Conservation (phyloP, 2,329 filamentous ascomycete species). For the Emergomyces orientalis region DNA sequence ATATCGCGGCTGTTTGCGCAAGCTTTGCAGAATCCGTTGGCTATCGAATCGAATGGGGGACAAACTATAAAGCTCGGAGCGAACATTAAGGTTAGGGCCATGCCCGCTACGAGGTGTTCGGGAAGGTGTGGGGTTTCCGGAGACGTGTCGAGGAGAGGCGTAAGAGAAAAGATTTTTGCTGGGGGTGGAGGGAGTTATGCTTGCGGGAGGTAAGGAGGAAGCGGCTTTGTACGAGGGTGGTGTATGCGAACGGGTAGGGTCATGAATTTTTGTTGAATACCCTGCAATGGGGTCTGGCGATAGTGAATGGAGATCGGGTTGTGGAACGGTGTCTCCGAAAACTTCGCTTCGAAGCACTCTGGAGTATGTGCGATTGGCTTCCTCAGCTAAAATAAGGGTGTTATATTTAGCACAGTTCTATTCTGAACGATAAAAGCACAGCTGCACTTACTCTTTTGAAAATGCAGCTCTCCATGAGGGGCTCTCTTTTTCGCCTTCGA, state of each 20-base stretch:
- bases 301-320: slow-evolving; percentile 56
- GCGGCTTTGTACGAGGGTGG: slow-evolving; percentile 59
- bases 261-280: slow-evolving; percentile 45
- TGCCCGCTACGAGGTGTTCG: slow-evolving; percentile 82
- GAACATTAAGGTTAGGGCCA: slow-evolving; percentile 77
- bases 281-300: slow-evolving; percentile 47
- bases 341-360: slow-evolving; percentile 80
- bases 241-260: slow-evolving; percentile 67
- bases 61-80: slow-evolving; percentile 88
- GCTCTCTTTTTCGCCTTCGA: slow-evolving; percentile 76
- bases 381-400: slow-evolving; percentile 54
- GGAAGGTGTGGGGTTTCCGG: slow-evolving; percentile 77
- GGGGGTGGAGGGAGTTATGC: slow-evolving; percentile 83
- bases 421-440: background rate
- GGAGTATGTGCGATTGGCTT: slow-evolving; percentile 90
- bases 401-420: slow-evolving; percentile 10
- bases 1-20: slow-evolving; percentile 75
- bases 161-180: slow-evolving; percentile 97
- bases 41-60: slow-evolving; percentile 89
- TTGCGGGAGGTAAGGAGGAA: slow-evolving; percentile 56
- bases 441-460: slow-evolving; percentile 69
- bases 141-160: slow-evolving; percentile 63
- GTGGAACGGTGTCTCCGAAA: slow-evolving; percentile 83
- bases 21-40: slow-evolving; percentile 85
- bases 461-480: slow-evolving; percentile 83